These are phyloP conservation scores for Anacardium occidentale DNA, from an alignment of 345 rosid genomes.

Conservation along the genomic window DNA sequence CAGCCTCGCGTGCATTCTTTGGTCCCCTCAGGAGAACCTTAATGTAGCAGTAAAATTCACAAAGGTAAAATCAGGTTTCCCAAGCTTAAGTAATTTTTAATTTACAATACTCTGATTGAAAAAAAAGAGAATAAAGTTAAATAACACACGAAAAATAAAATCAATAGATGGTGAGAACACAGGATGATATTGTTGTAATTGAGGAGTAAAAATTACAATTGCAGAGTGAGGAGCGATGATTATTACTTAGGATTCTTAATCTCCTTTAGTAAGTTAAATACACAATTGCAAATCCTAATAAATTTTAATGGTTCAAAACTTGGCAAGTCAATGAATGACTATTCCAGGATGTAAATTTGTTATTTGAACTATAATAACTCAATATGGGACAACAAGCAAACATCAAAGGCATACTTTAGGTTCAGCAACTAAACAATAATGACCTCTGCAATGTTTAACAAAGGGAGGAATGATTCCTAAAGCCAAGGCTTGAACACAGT, in stretches of 20 bases:
- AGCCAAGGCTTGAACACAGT: too few species aligned
- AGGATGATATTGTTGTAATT: background rate
- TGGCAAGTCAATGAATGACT: background rate
- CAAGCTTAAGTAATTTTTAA: background rate
- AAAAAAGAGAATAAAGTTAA: background rate
- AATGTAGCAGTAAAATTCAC: background rate
- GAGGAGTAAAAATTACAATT: background rate
- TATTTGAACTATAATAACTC: background rate
- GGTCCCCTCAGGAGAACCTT: conserved; percentile 74
- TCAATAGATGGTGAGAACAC: background rate
- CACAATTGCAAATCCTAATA: background rate
- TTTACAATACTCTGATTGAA: background rate
- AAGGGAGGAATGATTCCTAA: too few species aligned
- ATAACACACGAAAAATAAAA: too few species aligned
- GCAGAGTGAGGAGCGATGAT: background rate
- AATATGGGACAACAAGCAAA: background rate
- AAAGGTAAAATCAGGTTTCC: background rate
- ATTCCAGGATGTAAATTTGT: background rate
- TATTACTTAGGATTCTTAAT: background rate
- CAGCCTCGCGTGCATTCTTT: conserved; percentile 71
- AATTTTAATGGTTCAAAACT: background rate
- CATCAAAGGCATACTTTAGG: background rate
- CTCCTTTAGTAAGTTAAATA: background rate
- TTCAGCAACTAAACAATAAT: too few species aligned
- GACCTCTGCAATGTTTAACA: too few species aligned